Evolutionary conservation across 2,329 filamentous ascomycete species (phyloP).

Genomic region (Alternaria gaisen): DNA sequence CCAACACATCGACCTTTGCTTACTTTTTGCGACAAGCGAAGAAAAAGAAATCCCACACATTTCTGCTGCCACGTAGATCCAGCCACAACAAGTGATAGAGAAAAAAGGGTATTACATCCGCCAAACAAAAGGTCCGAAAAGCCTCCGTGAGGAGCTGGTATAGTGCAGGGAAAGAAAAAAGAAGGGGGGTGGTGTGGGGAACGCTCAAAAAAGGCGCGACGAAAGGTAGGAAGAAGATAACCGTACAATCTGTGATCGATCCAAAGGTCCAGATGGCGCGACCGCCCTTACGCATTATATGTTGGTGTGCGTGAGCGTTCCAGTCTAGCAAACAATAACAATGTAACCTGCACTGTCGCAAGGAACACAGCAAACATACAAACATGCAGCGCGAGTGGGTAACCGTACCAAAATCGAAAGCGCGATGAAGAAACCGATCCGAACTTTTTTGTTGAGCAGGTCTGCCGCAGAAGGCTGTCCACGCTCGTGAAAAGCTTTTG

Average conservation of each 20-base stretch:
- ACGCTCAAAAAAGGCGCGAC: conserved; percentile 9
- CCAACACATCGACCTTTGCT: conserved; percentile 20
- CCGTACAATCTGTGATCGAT: conserved; percentile 26
- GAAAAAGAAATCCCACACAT: conserved; percentile 14
- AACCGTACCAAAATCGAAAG: conserved; percentile 32
- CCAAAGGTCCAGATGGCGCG: conserved; percentile 26
- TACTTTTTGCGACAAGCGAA: conserved; percentile 20
- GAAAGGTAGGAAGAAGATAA: conserved; percentile 16
- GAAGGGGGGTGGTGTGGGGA: conserved; percentile 14
- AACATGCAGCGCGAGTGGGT: conserved; percentile 31
- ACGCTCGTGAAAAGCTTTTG: conserved; percentile 30
- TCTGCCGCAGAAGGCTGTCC: conserved; percentile 7
- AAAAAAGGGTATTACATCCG: conserved; percentile 41
- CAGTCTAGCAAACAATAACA: conserved; percentile 49
- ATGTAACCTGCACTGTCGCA: conserved; percentile 47
- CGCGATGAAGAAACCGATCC: conserved; percentile 21
- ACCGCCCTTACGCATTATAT: conserved; percentile 37
- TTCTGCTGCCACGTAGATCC: conserved; percentile 18
- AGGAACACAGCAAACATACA: conserved; percentile 39
- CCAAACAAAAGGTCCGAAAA: conserved; percentile 30
- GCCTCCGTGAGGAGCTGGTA: conserved; percentile 39
- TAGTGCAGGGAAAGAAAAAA: conserved; percentile 31
- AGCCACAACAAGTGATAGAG: conserved; percentile 20
- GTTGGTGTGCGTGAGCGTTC: conserved; percentile 49
- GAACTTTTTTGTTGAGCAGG: conserved; percentile 30